phyloP scores from a whole-genome alignment of 2,329 filamentous ascomycete genomes.

The Gnomoniopsis sp. region DNA sequence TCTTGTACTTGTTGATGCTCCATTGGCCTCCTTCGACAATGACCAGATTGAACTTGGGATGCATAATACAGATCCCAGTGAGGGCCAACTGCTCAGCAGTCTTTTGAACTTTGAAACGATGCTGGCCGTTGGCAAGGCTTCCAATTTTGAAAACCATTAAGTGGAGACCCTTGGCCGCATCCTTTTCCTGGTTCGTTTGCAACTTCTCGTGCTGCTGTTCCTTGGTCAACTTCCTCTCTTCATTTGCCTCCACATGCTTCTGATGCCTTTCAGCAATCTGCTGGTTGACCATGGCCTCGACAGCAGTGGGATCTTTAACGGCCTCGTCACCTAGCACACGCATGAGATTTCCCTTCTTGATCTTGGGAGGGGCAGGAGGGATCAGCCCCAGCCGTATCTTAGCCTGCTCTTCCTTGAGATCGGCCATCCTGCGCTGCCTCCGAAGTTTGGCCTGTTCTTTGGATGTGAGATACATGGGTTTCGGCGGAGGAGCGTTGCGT shows the following conservation, averaged over 20 bases:
- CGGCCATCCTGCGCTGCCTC: slow-evolving; percentile 84
- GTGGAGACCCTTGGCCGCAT: slow-evolving; percentile 81
- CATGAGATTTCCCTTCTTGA: slow-evolving; percentile 98
- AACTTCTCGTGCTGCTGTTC: slow-evolving; percentile 86
- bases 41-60: slow-evolving; percentile 83
- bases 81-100: slow-evolving; percentile 88
- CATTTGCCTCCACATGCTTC: slow-evolving; percentile 74
- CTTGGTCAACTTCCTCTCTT: slow-evolving; percentile 82
- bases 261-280: slow-evolving; percentile 86
- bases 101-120: slow-evolving; percentile 87
- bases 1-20: slow-evolving; percentile 81
- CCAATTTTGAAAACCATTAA: slow-evolving; percentile 86
- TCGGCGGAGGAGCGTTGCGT: slow-evolving; percentile 71
- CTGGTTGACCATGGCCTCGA: slow-evolving; percentile 88
- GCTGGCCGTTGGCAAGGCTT: slow-evolving; percentile 86
- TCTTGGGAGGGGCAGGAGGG: slow-evolving; percentile 87
- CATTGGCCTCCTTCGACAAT: slow-evolving; percentile 88
- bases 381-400: slow-evolving; percentile 91
- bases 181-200: slow-evolving; percentile 75
- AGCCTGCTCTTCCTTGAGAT: slow-evolving; percentile 92
- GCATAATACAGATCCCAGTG: slow-evolving; percentile 87
- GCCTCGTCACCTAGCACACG: slow-evolving; percentile 85
- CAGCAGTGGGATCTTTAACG: slow-evolving; percentile 94
- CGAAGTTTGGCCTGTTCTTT: slow-evolving; percentile 91
- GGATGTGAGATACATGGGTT: slow-evolving; percentile 87